Evolutionary conservation across 192 early-diverging fungal species (phyloP).

Genomic region (Backusella tarrabulga): DNA sequence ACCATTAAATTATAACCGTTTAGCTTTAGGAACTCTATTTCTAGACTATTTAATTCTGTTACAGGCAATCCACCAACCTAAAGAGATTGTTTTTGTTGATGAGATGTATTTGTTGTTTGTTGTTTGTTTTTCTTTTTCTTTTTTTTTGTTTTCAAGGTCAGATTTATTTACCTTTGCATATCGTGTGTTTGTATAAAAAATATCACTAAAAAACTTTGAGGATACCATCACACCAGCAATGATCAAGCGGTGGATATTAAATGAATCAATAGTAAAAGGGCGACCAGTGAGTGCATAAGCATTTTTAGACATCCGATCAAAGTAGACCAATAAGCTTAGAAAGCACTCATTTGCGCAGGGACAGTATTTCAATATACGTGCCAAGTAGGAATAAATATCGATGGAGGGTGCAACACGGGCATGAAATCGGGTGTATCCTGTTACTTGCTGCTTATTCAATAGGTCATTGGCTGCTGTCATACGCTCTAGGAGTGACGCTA

Average conservation of each 20-base stretch:
- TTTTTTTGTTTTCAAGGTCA: background rate
- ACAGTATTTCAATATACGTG: constrained; percentile 91
- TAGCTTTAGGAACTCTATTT: constrained; percentile 87
- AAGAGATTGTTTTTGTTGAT: background rate
- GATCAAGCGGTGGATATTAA: constrained; percentile 89
- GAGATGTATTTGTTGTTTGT: background rate
- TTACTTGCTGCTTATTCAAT: constrained; percentile 30
- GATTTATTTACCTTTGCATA: constrained; percentile 63
- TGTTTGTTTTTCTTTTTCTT: background rate
- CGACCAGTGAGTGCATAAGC: constrained; percentile 55
- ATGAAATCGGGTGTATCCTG: constrained; percentile 78
- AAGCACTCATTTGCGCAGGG: constrained; percentile 93
- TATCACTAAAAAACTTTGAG: constrained; percentile 89
- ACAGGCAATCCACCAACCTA: constrained; percentile 88
- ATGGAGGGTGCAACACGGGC: constrained; percentile 90
- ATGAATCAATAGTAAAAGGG: constrained; percentile 81
- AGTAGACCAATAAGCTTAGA: constrained; percentile 82
- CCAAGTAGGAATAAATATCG: constrained; percentile 80
- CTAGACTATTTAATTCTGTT: constrained; percentile 86
- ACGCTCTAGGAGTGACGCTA: constrained; percentile 58
- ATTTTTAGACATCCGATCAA: constrained; percentile 81
- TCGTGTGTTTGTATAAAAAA: constrained; percentile 93
- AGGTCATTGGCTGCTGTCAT: constrained; percentile 65
- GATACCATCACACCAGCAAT: constrained; percentile 88
- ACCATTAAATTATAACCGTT: constrained; percentile 83